phyloP scores from a whole-genome alignment of 192 early-diverging fungal species.

The Coemansia sp. region DNA sequence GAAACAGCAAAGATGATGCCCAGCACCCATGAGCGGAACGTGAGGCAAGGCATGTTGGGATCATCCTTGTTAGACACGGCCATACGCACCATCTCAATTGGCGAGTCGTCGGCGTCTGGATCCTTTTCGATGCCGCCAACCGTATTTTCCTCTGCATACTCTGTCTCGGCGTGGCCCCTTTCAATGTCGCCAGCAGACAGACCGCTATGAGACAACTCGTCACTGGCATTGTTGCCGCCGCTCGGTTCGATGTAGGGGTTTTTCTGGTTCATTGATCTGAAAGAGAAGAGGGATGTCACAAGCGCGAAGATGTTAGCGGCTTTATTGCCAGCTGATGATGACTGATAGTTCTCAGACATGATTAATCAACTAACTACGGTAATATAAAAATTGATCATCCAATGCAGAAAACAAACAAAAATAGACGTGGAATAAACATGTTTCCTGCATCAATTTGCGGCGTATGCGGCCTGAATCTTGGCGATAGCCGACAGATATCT shows the following conservation, averaged over 20 bases:
- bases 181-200: background rate
- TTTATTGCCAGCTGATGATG: background rate
- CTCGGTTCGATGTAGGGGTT: background rate
- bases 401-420: background rate
- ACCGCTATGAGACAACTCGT: background rate
- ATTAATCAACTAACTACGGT: background rate
- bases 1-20: conserved; percentile 71
- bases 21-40: conserved; percentile 71
- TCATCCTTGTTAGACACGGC: conserved; percentile 70
- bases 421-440: background rate
- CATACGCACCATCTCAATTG: conserved; percentile 72
- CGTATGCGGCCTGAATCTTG: background rate
- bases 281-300: background rate
- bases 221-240: background rate
- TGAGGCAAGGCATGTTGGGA: conserved; percentile 62
- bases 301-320: background rate
- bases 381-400: background rate
- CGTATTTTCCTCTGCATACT: background rate
- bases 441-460: background rate
- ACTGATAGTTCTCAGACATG: background rate
- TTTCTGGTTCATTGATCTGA: background rate
- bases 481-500: no score
- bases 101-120: conserved; percentile 46
- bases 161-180: background rate
- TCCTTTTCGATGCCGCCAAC: conserved; percentile 1